These are phyloP conservation scores for Pseudogymnoascus sp. DNA, from an alignment of 2,329 filamentous ascomycete species.

Conservation along the genomic window DNA sequence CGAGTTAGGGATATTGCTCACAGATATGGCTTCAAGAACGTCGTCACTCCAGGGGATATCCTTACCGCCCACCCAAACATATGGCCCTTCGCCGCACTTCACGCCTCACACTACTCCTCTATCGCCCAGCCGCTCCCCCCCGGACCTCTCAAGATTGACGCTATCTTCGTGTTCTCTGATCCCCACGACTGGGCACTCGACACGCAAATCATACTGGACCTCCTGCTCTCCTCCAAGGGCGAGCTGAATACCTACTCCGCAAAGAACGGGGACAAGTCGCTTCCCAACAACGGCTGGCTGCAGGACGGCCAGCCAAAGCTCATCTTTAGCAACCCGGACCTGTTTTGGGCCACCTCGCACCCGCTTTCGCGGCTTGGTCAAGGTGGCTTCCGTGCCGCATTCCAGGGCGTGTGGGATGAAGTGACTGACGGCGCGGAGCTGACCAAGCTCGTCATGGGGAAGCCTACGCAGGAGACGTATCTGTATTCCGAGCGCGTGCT, in stretches of 20 bases:
- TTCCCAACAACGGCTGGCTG: slow-evolving; percentile 73
- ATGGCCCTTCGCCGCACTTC: slow-evolving; percentile 73
- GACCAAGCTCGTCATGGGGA: slow-evolving; percentile 65
- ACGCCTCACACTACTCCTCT: slow-evolving; percentile 51
- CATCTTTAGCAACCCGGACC: slow-evolving; percentile 84
- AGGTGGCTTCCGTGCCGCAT: slow-evolving; percentile 76
- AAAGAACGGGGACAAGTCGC: slow-evolving; percentile 56
- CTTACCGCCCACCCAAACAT: slow-evolving; percentile 63
- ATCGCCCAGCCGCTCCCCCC: slow-evolving; percentile 51
- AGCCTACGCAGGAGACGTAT: slow-evolving; percentile 72
- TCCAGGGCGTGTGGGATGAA: slow-evolving; percentile 71
- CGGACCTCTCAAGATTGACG: slow-evolving; percentile 66
- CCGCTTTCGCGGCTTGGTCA: slow-evolving; percentile 83
- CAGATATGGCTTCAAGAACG: slow-evolving; percentile 68
- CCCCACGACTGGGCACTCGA: slow-evolving; percentile 94
- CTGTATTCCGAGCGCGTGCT: slow-evolving; percentile 74
- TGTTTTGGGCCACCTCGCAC: slow-evolving; percentile 82
- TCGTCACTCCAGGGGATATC: slow-evolving; percentile 81
- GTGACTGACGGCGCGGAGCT: slow-evolving; percentile 57
- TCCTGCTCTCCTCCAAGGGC: slow-evolving; percentile 71
- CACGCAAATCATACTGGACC: slow-evolving; percentile 72
- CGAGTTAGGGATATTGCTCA: slow-evolving; percentile 17
- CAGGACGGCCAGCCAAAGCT: slow-evolving; percentile 71
- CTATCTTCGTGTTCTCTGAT: slow-evolving; percentile 91
- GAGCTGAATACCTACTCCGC: slow-evolving; percentile 71